These are phyloP conservation scores for Aspergillus melleus DNA, from an alignment of 2,329 filamentous ascomycete genomes.

Conservation along the genomic window DNA sequence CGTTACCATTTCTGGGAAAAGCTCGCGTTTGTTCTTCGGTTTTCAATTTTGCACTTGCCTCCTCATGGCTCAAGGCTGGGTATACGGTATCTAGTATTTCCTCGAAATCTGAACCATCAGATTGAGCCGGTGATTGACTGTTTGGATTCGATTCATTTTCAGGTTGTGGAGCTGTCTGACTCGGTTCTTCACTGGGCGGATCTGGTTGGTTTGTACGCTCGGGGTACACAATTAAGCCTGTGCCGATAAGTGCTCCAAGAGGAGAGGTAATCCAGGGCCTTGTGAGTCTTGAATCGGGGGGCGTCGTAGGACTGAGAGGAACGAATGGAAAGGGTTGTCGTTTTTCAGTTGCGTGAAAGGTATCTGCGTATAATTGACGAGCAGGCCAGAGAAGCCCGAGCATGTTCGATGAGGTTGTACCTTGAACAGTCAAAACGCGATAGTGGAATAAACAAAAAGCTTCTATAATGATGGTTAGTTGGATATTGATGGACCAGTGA, in stretches of 20 bases:
- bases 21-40: too few relatives aligned
- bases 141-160: background rate
- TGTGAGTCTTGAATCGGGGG: background rate
- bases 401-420: too few relatives aligned
- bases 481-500: too few relatives aligned
- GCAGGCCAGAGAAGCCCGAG: too few relatives aligned
- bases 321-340: background rate
- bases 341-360: background rate
- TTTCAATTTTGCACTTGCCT: too few relatives aligned
- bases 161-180: background rate
- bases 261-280: background rate
- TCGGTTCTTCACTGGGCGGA: background rate
- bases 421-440: too few relatives aligned
- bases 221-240: background rate
- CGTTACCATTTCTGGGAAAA: too few relatives aligned
- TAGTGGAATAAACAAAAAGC: too few relatives aligned
- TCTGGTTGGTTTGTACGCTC: background rate
- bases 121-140: background rate
- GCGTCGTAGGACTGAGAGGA: background rate
- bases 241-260: background rate
- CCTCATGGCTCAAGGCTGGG: background rate
- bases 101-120: background rate
- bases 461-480: too few relatives aligned
- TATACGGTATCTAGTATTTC: background rate
- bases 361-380: too few relatives aligned